Conservation (phyloP, 805 yeast species). For the Barnettozyma wickerhamii region DNA sequence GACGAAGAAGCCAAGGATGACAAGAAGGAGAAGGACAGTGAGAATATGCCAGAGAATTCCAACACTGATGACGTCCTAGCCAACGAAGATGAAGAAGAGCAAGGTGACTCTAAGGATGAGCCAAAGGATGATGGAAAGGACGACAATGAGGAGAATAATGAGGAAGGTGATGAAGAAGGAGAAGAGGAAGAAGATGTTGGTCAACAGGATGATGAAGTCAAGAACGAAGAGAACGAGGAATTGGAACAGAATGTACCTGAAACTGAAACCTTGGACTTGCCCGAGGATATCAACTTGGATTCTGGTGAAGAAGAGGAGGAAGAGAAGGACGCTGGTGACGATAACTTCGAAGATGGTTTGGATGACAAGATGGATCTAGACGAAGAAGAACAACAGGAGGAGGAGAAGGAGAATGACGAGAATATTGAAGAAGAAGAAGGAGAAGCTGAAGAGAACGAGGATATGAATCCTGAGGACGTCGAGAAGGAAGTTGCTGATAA, state of each 20-base stretch:
- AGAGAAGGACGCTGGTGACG: constrained; percentile 37
- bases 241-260: constrained; percentile 76
- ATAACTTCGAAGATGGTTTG: constrained; percentile 31
- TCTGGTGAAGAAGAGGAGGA: constrained; percentile 61
- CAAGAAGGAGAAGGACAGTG: constrained; percentile 79
- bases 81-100: constrained; percentile 32
- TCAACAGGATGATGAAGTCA: constrained; percentile 76
- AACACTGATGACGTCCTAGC: constrained; percentile 42
- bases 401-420: constrained; percentile 16
- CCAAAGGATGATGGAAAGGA: constrained; percentile 33
- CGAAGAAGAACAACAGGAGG: constrained; percentile 32
- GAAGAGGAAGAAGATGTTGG: constrained; percentile 72
- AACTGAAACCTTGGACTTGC: constrained; percentile 80
- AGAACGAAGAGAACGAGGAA: constrained; percentile 62
- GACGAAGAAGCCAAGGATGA: constrained; percentile 81
- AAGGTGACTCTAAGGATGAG: constrained; percentile 30
- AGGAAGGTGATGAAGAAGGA: constrained; percentile 39
- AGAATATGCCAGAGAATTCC: constrained; percentile 56
- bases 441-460: constrained; percentile 29
- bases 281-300: constrained; percentile 89
- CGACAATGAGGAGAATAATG: constrained; percentile 30
- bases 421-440: constrained; percentile 29
- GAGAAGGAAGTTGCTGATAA: constrained; percentile 25
- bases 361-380: constrained; percentile 45
- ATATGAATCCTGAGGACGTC: constrained; percentile 26